phyloP scores from a whole-genome alignment of 371 early-diverging fungal genomes.

The Mucor lusitanicus region DNA sequence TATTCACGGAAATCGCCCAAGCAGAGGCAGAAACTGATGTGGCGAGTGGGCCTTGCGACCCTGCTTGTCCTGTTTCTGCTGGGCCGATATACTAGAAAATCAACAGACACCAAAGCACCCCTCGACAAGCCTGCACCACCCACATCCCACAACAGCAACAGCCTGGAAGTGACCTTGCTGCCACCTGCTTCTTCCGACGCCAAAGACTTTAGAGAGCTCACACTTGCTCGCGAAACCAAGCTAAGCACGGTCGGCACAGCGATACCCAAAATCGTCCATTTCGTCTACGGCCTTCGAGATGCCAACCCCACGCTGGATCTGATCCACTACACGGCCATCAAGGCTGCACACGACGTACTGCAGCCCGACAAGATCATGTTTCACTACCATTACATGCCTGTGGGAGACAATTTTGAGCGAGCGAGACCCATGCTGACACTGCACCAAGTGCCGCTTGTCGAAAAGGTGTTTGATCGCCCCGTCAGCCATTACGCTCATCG shows the following conservation, averaged over 20 bases:
- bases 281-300: constrained; percentile 49
- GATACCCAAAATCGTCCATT: constrained; percentile 56
- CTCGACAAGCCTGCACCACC: neutral
- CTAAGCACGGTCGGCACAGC: constrained; percentile 13
- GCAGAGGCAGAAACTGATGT: constrained; percentile 15
- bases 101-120: neutral
- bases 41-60: neutral
- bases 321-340: constrained; percentile 56
- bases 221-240: constrained; percentile 20
- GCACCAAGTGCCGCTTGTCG: constrained; percentile 34
- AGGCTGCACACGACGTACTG: constrained; percentile 50
- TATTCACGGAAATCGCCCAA: constrained; percentile 4
- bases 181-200: constrained; percentile 8
- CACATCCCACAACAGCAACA: neutral
- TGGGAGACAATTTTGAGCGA: constrained; percentile 47
- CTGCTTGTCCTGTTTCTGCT: neutral
- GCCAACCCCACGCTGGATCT: constrained; percentile 47
- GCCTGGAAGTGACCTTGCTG: constrained; percentile 12
- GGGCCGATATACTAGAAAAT: neutral
- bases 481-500: constrained; percentile 52
- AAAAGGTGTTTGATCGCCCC: constrained; percentile 39
- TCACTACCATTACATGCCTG: constrained; percentile 53
- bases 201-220: constrained; percentile 21
- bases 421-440: constrained; percentile 43
- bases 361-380: constrained; percentile 51